A percentile compares a stretch with the other conserved stretches of the same genome.
Conservation (phyloP, 768 basidiomycete genomes). For the Naematelia encephala region DNA sequence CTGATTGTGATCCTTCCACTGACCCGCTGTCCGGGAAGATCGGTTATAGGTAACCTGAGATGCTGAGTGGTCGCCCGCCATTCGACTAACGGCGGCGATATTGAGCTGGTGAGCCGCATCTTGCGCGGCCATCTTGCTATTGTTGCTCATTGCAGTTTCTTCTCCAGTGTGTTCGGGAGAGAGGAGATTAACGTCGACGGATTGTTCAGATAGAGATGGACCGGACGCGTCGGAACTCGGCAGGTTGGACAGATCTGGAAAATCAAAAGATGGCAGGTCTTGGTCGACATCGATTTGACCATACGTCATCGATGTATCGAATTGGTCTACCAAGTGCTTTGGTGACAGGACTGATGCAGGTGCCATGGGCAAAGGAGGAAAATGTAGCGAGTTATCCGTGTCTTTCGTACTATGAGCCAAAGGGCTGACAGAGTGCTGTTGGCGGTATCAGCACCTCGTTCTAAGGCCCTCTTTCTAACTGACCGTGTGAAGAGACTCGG, state of each 20-base stretch:
- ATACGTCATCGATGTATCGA: not conserved
- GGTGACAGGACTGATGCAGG: not conserved
- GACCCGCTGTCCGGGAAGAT: not conserved
- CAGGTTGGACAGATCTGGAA: not conserved
- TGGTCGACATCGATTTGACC: not conserved
- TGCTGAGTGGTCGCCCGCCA: not conserved
- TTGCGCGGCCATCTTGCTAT: not conserved
- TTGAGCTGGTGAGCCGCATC: not conserved
- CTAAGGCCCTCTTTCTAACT: not conserved
- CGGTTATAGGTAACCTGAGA: not conserved
- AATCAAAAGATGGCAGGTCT: not conserved
- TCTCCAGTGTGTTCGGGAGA: not conserved
- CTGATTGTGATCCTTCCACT: not conserved
- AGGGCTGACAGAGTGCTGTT: not conserved
- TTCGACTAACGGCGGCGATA: not conserved
- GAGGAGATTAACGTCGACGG: not conserved
- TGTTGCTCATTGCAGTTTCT: not conserved
- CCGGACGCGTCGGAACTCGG: not conserved
- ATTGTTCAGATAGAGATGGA: not conserved
- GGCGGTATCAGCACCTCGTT: not conserved
- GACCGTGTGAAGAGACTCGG: not conserved
- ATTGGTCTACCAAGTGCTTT: not conserved
- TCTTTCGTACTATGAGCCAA: not conserved
- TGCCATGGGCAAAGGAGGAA: not conserved
- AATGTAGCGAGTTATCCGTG: not conserved